Evolutionary conservation across 108 stramenopile genomes (phyloP).

Genomic region (Fragilariopsis cylindrus): DNA sequence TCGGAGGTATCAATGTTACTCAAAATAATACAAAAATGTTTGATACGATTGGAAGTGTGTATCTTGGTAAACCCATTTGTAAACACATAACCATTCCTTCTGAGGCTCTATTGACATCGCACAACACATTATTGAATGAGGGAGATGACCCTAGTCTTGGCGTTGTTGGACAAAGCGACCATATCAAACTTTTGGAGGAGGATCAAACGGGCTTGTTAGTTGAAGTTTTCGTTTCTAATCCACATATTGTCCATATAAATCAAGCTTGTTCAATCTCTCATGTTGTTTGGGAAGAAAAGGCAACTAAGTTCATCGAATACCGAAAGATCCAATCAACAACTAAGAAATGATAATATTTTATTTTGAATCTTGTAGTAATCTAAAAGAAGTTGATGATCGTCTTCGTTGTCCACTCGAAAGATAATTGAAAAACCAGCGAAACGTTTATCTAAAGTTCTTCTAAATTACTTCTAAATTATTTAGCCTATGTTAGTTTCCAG

Average conservation of each 20-base stretch:
- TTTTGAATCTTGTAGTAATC: background rate
- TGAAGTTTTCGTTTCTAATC: conserved; percentile 37
- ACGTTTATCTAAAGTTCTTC: background rate
- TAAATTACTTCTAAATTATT: no score
- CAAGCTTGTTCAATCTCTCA: conserved; percentile 69
- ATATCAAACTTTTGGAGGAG: conserved; percentile 2
- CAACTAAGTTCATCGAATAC: no score
- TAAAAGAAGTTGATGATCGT: background rate
- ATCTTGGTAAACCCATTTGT: conserved; percentile 63
- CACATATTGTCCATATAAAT: conserved; percentile 34
- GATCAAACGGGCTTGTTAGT: conserved; percentile 43
- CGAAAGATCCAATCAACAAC: no score
- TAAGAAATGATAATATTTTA: no score
- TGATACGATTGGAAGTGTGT: conserved; percentile 41
- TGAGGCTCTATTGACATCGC: conserved; percentile 37
- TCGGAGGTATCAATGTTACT: conserved; percentile 48
- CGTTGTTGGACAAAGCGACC: background rate
- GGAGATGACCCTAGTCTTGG: background rate
- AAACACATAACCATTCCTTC: conserved; percentile 39
- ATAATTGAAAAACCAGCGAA: background rate
- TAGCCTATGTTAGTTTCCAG: no score
- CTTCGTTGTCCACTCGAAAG: background rate
- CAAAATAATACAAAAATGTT: conserved; percentile 25
- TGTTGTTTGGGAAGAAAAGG: conserved; percentile 61
- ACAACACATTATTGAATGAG: conserved; percentile 32